Conservation (phyloP, 2,329 filamentous ascomycete genomes). For the Biscogniauxia sp. region DNA sequence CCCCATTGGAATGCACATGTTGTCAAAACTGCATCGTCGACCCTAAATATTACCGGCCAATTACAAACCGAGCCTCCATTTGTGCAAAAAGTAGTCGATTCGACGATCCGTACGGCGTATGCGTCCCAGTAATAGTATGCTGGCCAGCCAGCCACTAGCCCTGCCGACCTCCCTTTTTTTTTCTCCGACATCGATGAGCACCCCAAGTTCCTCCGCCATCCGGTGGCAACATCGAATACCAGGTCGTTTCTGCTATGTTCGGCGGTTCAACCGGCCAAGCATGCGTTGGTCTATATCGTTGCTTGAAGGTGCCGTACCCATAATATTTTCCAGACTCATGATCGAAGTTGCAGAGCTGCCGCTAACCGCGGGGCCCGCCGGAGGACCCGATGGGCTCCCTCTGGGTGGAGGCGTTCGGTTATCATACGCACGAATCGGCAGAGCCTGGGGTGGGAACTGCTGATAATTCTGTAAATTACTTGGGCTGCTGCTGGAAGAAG, state of each 20-base stretch:
- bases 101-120: slow-evolving; percentile 3
- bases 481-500: slow-evolving; percentile 51
- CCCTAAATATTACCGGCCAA: slow-evolving; percentile 2
- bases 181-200: neutral
- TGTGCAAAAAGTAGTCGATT: slow-evolving; percentile 5
- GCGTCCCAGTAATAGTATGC: neutral
- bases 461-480: slow-evolving; percentile 40
- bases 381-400: slow-evolving; percentile 37
- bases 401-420: slow-evolving; percentile 38
- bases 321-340: slow-evolving; percentile 53
- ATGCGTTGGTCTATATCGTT: slow-evolving; percentile 56
- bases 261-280: slow-evolving; percentile 50
- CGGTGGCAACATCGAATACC: slow-evolving; percentile 4
- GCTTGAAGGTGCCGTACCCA: slow-evolving; percentile 39
- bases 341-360: slow-evolving; percentile 43
- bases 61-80: slow-evolving; percentile 9
- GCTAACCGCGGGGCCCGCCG: slow-evolving; percentile 22
- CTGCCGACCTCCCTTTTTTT: neutral
- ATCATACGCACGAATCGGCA: slow-evolving; percentile 32
- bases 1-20: slow-evolving; percentile 19
- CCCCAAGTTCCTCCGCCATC: slow-evolving; percentile 10
- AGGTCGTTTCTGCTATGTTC: slow-evolving; percentile 17
- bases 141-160: slow-evolving; percentile 1
- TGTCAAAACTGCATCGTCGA: slow-evolving; percentile 12
- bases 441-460: slow-evolving; percentile 29